Conservation (phyloP, 495 filamentous ascomycete genomes). For the Neurospora sp. region DNA sequence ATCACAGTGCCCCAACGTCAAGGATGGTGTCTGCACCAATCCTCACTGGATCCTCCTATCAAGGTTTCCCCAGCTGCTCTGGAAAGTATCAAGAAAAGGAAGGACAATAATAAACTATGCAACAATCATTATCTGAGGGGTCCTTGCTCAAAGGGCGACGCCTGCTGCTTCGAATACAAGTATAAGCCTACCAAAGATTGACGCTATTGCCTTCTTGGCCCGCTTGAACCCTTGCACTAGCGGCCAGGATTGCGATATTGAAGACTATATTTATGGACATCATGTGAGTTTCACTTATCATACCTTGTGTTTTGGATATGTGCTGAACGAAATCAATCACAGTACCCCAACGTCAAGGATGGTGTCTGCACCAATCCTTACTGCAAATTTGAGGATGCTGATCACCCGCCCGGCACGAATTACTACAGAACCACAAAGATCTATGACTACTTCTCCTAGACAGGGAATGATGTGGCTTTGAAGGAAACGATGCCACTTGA, state of each 20-base stretch:
- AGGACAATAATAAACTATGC: slow-evolving; percentile 70
- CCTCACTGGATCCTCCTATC: slow-evolving; percentile 42
- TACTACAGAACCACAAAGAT: too few relatives aligned
- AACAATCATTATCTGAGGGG: slow-evolving; percentile 74
- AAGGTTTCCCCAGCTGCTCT: slow-evolving; percentile 45
- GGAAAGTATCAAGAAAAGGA: slow-evolving; percentile 64
- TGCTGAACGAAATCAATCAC: too few relatives aligned
- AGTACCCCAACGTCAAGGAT: too few relatives aligned
- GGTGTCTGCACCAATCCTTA: too few relatives aligned
- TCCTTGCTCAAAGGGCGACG: slow-evolving; percentile 59
- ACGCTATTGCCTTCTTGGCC: slow-evolving; percentile 58
- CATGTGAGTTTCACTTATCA: slow-evolving; percentile 37
- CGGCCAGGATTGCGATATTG: slow-evolving; percentile 61
- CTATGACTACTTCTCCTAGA: too few relatives aligned
- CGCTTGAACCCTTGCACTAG: slow-evolving; percentile 70
- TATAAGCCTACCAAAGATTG: slow-evolving; percentile 55
- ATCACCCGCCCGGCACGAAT: too few relatives aligned
- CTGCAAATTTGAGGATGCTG: too few relatives aligned
- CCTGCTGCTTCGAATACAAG: slow-evolving; percentile 67
- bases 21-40: too few relatives aligned
- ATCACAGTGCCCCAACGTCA: too few relatives aligned
- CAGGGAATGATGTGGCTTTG: too few relatives aligned
- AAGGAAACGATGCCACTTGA: too few relatives aligned
- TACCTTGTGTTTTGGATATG: too few relatives aligned
- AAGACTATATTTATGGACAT: slow-evolving; percentile 81